Conservation (phyloP, 768 basidiomycete species). For the Mycena sanguinolenta region DNA sequence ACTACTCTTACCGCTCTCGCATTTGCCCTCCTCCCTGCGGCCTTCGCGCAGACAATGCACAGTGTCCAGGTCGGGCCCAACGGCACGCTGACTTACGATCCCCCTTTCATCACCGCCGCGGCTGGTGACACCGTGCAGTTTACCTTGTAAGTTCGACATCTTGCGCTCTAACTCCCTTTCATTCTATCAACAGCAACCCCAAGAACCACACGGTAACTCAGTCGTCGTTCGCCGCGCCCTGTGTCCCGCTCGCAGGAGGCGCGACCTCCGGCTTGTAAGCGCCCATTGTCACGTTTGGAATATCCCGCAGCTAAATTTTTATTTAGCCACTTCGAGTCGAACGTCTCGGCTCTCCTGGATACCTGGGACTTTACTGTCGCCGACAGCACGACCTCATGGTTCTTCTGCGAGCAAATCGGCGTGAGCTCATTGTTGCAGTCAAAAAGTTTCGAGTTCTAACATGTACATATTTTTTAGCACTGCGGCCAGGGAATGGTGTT, state of each 20-base stretch:
- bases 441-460: no score
- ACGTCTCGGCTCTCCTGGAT: conserved; percentile 25
- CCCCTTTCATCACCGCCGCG: conserved; percentile 35
- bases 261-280: conserved; percentile 45
- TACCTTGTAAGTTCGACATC: conserved; percentile 35
- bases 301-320: neutral
- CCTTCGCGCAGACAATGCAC: conserved; percentile 24
- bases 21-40: conserved; percentile 27
- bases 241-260: conserved; percentile 39
- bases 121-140: conserved; percentile 38
- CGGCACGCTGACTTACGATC: conserved; percentile 34
- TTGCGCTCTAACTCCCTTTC: neutral
- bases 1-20: conserved; percentile 4
- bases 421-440: no score
- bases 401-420: conserved; percentile 45
- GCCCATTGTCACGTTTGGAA: neutral
- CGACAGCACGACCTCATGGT: conserved; percentile 40
- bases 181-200: conserved; percentile 31
- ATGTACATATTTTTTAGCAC: no score
- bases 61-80: conserved; percentile 37
- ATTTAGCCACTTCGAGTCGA: conserved; percentile 31
- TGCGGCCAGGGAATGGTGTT: conserved; percentile 48
- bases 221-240: conserved; percentile 50
- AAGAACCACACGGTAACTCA: conserved; percentile 52
- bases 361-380: conserved; percentile 41